Evolutionary conservation across 2,329 filamentous ascomycete genomes (phyloP).

Genomic region (Paecilomyces sp.): DNA sequence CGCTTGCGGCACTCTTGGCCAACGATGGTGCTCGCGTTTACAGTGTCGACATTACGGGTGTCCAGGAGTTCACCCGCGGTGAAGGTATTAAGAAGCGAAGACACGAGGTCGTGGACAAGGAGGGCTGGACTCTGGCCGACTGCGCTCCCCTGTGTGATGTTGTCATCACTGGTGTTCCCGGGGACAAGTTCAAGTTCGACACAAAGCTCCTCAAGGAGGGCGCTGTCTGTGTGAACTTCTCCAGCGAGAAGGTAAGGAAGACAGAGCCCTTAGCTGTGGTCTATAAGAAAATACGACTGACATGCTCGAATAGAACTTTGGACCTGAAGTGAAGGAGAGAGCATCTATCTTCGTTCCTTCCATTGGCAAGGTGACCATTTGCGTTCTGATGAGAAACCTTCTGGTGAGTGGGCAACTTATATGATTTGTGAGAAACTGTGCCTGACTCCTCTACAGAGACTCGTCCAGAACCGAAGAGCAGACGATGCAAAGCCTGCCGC

Average conservation of each 20-base stretch:
- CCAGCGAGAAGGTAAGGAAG: constrained; percentile 64
- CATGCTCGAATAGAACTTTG: constrained; percentile 61
- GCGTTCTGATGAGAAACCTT: constrained; percentile 80
- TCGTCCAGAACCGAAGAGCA: constrained; percentile 36
- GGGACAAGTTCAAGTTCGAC: constrained; percentile 83
- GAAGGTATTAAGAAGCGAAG: constrained; percentile 76
- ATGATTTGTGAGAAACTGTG: not conserved
- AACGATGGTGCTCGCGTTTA: constrained; percentile 96
- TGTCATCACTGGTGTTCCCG: constrained; percentile 86
- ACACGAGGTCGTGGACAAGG: constrained; percentile 80
- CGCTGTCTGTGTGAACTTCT: constrained; percentile 98
- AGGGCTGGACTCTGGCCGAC: constrained; percentile 70
- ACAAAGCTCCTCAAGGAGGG: constrained; percentile 76
- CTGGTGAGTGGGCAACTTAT: constrained; percentile 53
- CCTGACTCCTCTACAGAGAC: constrained; percentile 18
- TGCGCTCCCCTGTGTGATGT: constrained; percentile 86
- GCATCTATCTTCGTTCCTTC: constrained; percentile 95
- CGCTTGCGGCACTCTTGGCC: constrained; percentile 83
- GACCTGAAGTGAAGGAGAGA: constrained; percentile 83
- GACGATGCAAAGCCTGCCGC: constrained; percentile 34
- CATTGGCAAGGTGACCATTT: constrained; percentile 96
- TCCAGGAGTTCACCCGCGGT: constrained; percentile 87
- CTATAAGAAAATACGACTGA: not conserved
- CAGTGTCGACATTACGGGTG: constrained; percentile 84
- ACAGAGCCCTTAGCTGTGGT: not conserved